A percentile compares a stretch with the other conserved stretches of the same genome.
Evolutionary conservation across 257 asterid species (phyloP).

Genomic region (Solanum appendiculatum): DNA sequence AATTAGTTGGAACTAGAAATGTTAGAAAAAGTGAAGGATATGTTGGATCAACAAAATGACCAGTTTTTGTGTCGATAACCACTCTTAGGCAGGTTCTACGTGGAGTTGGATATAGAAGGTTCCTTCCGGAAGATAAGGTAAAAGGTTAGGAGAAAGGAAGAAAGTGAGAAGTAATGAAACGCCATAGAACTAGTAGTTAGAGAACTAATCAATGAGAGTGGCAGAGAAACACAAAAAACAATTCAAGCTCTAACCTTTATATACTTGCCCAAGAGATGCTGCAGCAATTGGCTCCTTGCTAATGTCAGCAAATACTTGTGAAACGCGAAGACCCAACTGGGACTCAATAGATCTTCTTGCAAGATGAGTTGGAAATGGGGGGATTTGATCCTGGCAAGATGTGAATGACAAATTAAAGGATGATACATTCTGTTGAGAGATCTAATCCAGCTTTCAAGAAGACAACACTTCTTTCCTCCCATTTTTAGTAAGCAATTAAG

Average conservation of each 20-base stretch:
- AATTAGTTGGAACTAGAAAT: background rate
- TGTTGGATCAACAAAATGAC: background rate
- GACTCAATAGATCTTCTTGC: conserved; percentile 83
- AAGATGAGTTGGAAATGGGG: conserved; percentile 77
- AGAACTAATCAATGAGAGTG: background rate
- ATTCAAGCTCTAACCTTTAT: conserved; percentile 57
- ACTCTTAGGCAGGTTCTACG: background rate
- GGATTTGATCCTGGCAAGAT: conserved; percentile 82
- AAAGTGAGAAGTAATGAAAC: background rate
- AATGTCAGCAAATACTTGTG: conserved; percentile 83
- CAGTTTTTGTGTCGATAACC: background rate
- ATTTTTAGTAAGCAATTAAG: background rate
- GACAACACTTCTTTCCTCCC: background rate
- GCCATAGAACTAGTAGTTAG: background rate
- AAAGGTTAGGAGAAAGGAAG: background rate
- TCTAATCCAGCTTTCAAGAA: background rate
- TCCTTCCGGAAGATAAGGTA: background rate
- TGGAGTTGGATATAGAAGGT: background rate
- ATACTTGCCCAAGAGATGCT: conserved; percentile 96
- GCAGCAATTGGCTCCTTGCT: conserved; percentile 93
- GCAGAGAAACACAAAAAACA: background rate
- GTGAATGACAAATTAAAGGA: background rate
- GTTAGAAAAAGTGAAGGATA: background rate
- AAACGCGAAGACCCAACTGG: conserved; percentile 75
- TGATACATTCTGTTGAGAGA: conserved; percentile 1